Conservation (phyloP, 306 rosid species). For the Vicia faba region DNA sequence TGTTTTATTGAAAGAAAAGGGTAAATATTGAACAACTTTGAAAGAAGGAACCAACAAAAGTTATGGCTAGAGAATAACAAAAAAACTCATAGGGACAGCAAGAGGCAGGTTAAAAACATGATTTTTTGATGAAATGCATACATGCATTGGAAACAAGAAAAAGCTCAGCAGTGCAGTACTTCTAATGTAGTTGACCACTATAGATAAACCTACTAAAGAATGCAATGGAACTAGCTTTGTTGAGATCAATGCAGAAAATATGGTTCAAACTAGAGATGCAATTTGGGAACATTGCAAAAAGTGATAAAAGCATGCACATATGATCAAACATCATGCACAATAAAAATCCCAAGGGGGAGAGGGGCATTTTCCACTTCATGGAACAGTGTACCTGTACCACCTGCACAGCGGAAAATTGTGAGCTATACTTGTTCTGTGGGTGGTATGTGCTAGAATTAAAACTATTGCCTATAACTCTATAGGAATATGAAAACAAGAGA, state of each 20-base stretch:
- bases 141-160: background rate
- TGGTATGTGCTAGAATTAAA: conserved; percentile 35
- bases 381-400: conserved; percentile 88
- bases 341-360: conserved; percentile 15
- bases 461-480: conserved; percentile 30
- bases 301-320: conserved; percentile 21
- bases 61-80: background rate
- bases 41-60: background rate
- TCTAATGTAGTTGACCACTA: background rate
- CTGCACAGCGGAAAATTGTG: conserved; percentile 87
- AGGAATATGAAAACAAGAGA: conserved; percentile 1
- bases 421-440: conserved; percentile 54
- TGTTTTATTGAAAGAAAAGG: conserved; percentile 1
- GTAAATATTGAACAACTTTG: background rate
- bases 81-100: background rate
- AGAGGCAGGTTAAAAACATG: background rate
- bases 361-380: conserved; percentile 59
- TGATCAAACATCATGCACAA: conserved; percentile 32
- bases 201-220: background rate
- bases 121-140: background rate
- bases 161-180: background rate
- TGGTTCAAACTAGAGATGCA: conserved; percentile 13
- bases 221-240: background rate
- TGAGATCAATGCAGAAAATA: conserved; percentile 20
- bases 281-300: conserved; percentile 16